Evolutionary conservation across 345 rosid genomes (phyloP).

Genomic region (Conringia planisiliqua): DNA sequence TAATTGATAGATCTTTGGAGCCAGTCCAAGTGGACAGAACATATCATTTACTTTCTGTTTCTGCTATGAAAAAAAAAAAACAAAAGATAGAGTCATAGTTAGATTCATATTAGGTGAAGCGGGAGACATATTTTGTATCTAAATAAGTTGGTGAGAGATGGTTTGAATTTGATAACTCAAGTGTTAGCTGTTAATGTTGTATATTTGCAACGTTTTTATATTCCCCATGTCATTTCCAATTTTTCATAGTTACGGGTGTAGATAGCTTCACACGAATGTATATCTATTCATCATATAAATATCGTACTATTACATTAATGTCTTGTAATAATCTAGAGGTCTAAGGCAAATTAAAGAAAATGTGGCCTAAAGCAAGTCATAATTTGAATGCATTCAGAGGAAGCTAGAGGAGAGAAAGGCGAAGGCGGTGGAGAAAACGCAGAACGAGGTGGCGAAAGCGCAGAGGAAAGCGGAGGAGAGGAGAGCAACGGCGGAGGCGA

Average conservation of each 20-base stretch:
- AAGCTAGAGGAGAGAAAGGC: constrained; percentile 87
- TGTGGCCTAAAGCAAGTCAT: neutral
- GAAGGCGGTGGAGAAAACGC: constrained; percentile 81
- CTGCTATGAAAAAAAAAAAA: neutral
- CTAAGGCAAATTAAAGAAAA: neutral
- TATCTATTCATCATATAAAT: neutral
- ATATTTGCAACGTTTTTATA: neutral
- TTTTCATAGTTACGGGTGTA: neutral
- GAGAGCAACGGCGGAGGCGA: constrained; percentile 84
- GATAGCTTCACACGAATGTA: neutral
- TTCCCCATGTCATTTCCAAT: neutral
- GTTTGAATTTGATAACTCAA: neutral
- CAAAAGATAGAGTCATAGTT: neutral
- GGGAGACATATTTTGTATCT: neutral
- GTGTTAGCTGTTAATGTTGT: neutral
- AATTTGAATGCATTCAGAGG: constrained; percentile 39
- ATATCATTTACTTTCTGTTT: neutral
- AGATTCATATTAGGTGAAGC: neutral
- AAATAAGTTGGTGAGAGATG: neutral
- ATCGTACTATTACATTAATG: neutral
- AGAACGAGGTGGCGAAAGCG: constrained; percentile 74
- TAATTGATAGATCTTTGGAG: neutral
- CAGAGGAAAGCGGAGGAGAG: constrained; percentile 83
- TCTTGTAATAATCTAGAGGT: neutral
- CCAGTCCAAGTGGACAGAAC: neutral